Base-by-base conservation (phyloP, 306 rosid genomes). In the Astragalus membranaceus region DNA sequence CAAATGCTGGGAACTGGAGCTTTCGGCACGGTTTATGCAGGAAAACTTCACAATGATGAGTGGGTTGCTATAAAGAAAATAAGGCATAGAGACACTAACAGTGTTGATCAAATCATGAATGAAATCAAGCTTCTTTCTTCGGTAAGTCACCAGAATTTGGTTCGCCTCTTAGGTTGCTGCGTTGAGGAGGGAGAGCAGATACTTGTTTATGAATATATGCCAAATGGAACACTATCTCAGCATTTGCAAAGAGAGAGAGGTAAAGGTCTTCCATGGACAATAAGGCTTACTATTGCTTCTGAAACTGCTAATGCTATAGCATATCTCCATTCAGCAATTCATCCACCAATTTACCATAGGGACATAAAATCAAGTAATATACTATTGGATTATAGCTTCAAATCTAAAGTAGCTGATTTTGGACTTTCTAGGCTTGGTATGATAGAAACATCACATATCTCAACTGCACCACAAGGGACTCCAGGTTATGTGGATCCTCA, bases 401-500 rank as follows among this genome's bases (percentile, higher is more conserved):
- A 89, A 56, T 91, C 99, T 15, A 94, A 94, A 79, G 94, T 94
- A 48, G 99, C 99, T 48, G 99, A 94, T 84, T 94, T 94, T 43
- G 99, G 99, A 30, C 99, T 94, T 74, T 94, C 99, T 44, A 81
- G 99, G 76, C 91, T 94, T 13, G 99, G 97, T n/a, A 52, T 94
- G 85, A 79, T 74, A 3, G 99, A 91, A 85, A 75, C 75, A 37
- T 94, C 99, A 10, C 93, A 91, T 75, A 79, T 94, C 81, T 94
- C 99, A 20, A 94, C 99, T 1, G 95, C 97, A 15, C 99, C 99
- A 14, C 99, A 94, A 69, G 99, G 99, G 39, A 94, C 99, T 68
- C 99, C 99, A 0, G 99, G 99, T 57, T 94, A 94, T 54, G 92
- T 94, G 7, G 99, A 94, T 73, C 99, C 97, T n/a, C 95, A 94